Evolutionary conservation across 192 early-diverging fungal species (phyloP).

Genomic region (Linnemannia zychae): DNA sequence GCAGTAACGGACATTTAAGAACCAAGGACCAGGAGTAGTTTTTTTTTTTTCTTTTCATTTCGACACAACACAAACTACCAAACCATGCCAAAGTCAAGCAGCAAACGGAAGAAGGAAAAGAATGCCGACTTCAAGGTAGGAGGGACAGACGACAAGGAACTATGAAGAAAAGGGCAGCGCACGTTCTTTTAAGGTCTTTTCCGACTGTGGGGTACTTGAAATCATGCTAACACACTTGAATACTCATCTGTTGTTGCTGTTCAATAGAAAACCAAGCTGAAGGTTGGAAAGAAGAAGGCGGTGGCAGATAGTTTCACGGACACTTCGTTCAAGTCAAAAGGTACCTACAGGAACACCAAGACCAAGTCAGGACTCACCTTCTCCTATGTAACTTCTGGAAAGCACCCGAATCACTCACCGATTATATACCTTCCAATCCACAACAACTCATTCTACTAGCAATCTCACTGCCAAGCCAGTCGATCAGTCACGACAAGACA

Average conservation of each 20-base stretch:
- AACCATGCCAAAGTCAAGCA: constrained; percentile 54
- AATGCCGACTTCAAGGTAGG: constrained; percentile 81
- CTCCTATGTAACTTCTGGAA: neutral
- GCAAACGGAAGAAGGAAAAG: constrained; percentile 79
- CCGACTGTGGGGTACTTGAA: neutral
- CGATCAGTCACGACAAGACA: constrained; percentile 82
- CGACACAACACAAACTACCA: neutral
- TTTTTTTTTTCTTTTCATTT: too few species aligned
- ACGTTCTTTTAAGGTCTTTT: too few species aligned
- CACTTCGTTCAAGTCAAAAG: constrained; percentile 84
- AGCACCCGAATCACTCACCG: neutral
- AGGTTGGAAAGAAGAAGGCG: constrained; percentile 91
- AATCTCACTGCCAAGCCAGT: constrained; percentile 85
- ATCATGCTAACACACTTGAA: too few species aligned
- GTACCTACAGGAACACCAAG: constrained; percentile 46
- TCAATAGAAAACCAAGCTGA: constrained; percentile 87
- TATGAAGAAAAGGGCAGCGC: too few species aligned
- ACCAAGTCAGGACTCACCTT: neutral
- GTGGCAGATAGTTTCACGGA: constrained; percentile 82
- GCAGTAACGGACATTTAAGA: too few species aligned
- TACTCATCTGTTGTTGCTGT: neutral
- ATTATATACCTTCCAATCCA: neutral
- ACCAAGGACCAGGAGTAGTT: too few species aligned
- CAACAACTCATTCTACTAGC: constrained; percentile 52
- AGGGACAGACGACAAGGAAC: neutral